phyloP scores from a whole-genome alignment of 768 basidiomycete genomes.

The Coprinopsis cinerea region DNA sequence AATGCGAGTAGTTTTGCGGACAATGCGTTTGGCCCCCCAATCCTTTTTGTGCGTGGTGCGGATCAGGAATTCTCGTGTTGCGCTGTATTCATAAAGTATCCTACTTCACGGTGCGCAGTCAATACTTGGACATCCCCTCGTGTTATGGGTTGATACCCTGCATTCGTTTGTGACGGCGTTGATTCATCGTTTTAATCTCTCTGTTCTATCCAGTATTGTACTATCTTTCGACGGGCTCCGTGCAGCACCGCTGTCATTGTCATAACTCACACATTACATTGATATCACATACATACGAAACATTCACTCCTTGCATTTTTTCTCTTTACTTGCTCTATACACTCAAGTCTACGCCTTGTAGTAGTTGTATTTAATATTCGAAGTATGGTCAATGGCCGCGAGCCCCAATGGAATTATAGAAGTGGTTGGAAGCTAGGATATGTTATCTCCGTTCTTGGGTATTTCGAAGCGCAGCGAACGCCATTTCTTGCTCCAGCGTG shows the following conservation, averaged over 20 bases:
- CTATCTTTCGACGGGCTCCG: not conserved
- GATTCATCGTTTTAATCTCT: slow-evolving; percentile 5
- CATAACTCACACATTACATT: slow-evolving; percentile 6
- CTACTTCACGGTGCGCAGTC: slow-evolving; percentile 26
- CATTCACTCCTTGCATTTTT: slow-evolving; percentile 20
- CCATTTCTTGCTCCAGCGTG: slow-evolving; percentile 81
- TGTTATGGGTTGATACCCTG: slow-evolving; percentile 10
- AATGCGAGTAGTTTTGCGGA: slow-evolving; percentile 6
- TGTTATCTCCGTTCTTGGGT: slow-evolving; percentile 25
- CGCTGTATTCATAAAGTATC: slow-evolving; percentile 54
- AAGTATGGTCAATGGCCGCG: slow-evolving; percentile 1
- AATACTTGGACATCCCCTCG: slow-evolving; percentile 16
- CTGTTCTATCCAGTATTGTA: slow-evolving; percentile 1
- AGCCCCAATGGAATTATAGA: not conserved
- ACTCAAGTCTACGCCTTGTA: slow-evolving; percentile 12
- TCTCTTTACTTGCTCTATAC: slow-evolving; percentile 8
- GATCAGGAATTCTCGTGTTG: slow-evolving; percentile 30
- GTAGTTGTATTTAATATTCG: slow-evolving; percentile 24
- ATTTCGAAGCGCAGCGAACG: slow-evolving; percentile 63
- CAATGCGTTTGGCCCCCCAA: slow-evolving; percentile 5
- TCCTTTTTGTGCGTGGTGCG: slow-evolving; percentile 21
- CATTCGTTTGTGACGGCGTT: slow-evolving; percentile 10
- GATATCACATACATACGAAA: slow-evolving; percentile 12
- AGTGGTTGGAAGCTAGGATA: not conserved
- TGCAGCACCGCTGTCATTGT: slow-evolving; percentile 3